phyloP scores from a whole-genome alignment of 192 early-diverging fungal species.

The Linnemannia hyalina region DNA sequence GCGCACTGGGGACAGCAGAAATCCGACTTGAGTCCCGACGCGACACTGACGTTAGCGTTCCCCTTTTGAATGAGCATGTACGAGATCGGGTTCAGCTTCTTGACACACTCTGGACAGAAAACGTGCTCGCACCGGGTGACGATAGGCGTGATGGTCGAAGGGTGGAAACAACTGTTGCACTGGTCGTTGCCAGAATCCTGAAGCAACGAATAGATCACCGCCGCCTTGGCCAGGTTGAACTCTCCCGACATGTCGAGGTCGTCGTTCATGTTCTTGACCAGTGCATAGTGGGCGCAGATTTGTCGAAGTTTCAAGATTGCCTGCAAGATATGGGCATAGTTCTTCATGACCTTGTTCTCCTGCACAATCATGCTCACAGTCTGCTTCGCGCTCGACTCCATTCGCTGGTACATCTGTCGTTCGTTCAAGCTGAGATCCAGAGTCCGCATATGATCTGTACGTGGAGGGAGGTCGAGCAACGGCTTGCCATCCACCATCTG shows the following conservation, averaged over 20 bases:
- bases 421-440: constrained; percentile 75
- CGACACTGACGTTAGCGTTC: constrained; percentile 37
- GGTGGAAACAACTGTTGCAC: constrained; percentile 45
- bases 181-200: constrained; percentile 56
- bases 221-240: constrained; percentile 43
- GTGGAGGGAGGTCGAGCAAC: constrained; percentile 82
- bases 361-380: constrained; percentile 68
- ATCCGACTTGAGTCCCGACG: constrained; percentile 46
- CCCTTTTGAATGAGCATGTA: constrained; percentile 45
- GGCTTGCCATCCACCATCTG: constrained; percentile 79
- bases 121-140: constrained; percentile 58
- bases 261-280: constrained; percentile 49
- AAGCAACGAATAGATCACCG: constrained; percentile 36
- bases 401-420: constrained; percentile 75
- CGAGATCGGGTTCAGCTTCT: constrained; percentile 38
- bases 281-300: constrained; percentile 56
- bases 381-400: constrained; percentile 72
- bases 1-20: constrained; percentile 63
- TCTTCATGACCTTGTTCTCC: constrained; percentile 74
- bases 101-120: constrained; percentile 56
- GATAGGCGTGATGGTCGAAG: constrained; percentile 33
- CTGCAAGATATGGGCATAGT: constrained; percentile 79
- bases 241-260: constrained; percentile 48
- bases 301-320: constrained; percentile 61
- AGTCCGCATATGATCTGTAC: constrained; percentile 67